These are phyloP conservation scores for Mycena rebaudengoi DNA, from an alignment of 768 basidiomycete species.

Conservation along the genomic window DNA sequence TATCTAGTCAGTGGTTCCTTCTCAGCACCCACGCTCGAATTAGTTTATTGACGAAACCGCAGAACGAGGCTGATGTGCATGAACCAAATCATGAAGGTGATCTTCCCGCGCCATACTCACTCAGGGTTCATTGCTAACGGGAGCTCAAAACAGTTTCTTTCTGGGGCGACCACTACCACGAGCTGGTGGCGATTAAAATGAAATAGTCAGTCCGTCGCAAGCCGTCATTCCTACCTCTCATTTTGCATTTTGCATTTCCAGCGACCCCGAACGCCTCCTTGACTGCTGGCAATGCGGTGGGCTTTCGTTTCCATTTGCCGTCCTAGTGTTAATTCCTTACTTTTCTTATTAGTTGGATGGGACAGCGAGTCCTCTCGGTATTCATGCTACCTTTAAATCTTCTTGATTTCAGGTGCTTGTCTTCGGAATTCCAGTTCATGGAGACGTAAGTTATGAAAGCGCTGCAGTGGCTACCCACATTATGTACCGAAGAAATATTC, in stretches of 20 bases:
- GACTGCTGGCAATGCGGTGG: slow-evolving; percentile 64
- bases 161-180: slow-evolving; percentile 54
- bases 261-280: slow-evolving; percentile 55
- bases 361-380: slow-evolving; percentile 11
- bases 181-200: slow-evolving; percentile 50
- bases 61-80: slow-evolving; percentile 61
- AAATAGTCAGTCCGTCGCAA: slow-evolving; percentile 55
- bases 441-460: no score
- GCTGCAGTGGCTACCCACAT: no score
- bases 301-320: no score
- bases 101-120: no score
- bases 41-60: neutral
- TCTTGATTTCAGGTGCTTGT: no score
- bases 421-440: no score
- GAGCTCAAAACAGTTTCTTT: no score
- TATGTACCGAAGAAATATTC: no score
- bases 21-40: neutral
- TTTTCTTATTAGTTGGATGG: no score
- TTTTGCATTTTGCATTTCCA: slow-evolving; percentile 24
- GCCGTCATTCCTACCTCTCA: neutral
- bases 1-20: slow-evolving; percentile 46
- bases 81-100: slow-evolving; percentile 56
- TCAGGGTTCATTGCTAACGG: no score
- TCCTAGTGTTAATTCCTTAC: no score
- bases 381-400: no score